A percentile compares a stretch with the other conserved stretches of the same genome.
Evolutionary conservation across 495 filamentous ascomycete species (phyloP).

Genomic region (Wilcoxina mikolae): DNA sequence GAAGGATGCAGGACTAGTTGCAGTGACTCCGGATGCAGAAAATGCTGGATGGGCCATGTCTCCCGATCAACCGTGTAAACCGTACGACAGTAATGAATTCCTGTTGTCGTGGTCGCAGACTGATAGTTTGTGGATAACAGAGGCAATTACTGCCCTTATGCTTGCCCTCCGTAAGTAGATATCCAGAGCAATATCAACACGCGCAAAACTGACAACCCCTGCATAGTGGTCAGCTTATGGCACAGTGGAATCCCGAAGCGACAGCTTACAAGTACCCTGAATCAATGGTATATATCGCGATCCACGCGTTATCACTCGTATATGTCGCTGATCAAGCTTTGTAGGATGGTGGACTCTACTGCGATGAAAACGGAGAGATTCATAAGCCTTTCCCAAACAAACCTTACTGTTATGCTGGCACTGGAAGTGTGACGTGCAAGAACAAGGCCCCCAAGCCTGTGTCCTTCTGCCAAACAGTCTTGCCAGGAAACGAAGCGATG

Average conservation of each 20-base stretch:
- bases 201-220: background rate
- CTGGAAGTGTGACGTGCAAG: conserved; percentile 44
- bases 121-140: background rate
- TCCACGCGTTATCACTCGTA: background rate
- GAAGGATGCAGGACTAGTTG: conserved; percentile 49
- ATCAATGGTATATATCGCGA: conserved; percentile 51
- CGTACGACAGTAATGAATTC: conserved; percentile 28
- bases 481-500: conserved; percentile 82
- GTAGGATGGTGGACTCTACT: conserved; percentile 65
- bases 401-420: conserved; percentile 59
- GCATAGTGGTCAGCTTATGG: conserved; percentile 48
- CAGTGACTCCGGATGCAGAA: conserved; percentile 44
- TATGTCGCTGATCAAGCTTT: background rate
- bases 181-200: background rate
- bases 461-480: conserved; percentile 68
- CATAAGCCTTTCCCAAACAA: conserved; percentile 55
- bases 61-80: conserved; percentile 54
- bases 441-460: conserved; percentile 50
- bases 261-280: conserved; percentile 52
- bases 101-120: too few species aligned
- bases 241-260: conserved; percentile 61
- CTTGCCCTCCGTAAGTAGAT: conserved; percentile 42
- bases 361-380: conserved; percentile 49
- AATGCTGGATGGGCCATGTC: conserved; percentile 79
- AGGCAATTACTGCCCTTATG: conserved; percentile 62